A percentile compares a stretch with the other conserved stretches of the same genome.
Conservation (phyloP, 2,329 filamentous ascomycete species). For the Hortaea werneckii region DNA sequence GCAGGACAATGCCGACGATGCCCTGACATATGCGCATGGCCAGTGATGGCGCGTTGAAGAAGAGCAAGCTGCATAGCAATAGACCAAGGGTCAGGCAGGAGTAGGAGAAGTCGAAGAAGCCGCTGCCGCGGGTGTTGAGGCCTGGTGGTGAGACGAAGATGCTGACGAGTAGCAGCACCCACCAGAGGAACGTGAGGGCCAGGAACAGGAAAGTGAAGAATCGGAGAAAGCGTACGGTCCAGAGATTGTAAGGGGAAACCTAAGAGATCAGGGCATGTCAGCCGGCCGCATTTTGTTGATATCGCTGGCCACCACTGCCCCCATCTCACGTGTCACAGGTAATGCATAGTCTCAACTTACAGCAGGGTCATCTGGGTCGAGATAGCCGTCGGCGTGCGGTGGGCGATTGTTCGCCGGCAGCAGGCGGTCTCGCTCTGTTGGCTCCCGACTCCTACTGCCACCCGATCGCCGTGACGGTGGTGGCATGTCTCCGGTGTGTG, state of each 20-base stretch:
- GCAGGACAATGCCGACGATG: constrained; percentile 54
- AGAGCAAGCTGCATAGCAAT: constrained; percentile 66
- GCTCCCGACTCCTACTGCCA: constrained; percentile 29
- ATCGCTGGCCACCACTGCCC: too few relatives aligned
- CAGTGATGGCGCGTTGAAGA: constrained; percentile 77
- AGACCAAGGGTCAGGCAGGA: constrained; percentile 68
- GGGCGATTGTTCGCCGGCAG: constrained; percentile 49
- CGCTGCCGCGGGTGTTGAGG: constrained; percentile 78
- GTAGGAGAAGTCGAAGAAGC: constrained; percentile 82
- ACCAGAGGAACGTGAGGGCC: constrained; percentile 75
- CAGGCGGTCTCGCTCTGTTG: constrained; percentile 55
- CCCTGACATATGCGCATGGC: constrained; percentile 64
- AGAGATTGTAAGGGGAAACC: constrained; percentile 88
- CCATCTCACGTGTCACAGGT: too few relatives aligned
- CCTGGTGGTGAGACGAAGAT: constrained; percentile 84
- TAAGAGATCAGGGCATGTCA: constrained; percentile 10
- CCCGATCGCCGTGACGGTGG: constrained; percentile 13
- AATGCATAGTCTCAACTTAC: constrained; percentile 34
- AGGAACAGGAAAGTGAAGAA: constrained; percentile 70
- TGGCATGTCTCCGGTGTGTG: constrained; percentile 22
- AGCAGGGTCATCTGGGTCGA: constrained; percentile 71
- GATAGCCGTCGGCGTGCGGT: constrained; percentile 53
- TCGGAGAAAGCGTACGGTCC: constrained; percentile 73
- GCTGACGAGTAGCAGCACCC: constrained; percentile 78
- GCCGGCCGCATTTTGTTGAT: background rate